Evolutionary conservation across 1,284 basidiomycete genomes (phyloP).

Genomic region (Ustilago crameri): DNA sequence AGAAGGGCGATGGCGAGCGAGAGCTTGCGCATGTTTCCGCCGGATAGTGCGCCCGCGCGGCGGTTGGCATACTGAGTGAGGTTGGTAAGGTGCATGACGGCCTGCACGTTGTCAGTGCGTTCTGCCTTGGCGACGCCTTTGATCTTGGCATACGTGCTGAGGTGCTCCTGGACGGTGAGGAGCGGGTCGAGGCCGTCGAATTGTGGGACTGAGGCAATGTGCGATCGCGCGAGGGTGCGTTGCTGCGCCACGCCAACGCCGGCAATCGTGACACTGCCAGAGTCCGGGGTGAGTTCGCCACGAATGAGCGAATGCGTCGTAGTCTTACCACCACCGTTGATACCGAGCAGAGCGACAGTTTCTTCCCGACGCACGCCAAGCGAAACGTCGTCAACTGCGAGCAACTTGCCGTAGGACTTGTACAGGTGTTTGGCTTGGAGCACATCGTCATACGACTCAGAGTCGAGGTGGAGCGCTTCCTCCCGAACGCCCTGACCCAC

Average conservation of each 20-base stretch:
- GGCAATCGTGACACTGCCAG: slow-evolving; percentile 33
- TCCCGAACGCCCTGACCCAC: slow-evolving; percentile 72
- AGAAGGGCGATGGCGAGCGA: slow-evolving; percentile 81
- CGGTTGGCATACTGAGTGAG: slow-evolving; percentile 76
- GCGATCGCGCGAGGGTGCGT: slow-evolving; percentile 30
- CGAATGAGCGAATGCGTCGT: slow-evolving; percentile 69
- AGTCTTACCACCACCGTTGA: slow-evolving; percentile 82
- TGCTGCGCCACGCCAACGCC: slow-evolving; percentile 28
- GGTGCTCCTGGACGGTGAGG: slow-evolving; percentile 80
- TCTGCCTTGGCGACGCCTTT: slow-evolving; percentile 75
- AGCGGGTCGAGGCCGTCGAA: slow-evolving; percentile 83
- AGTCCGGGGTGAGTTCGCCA: slow-evolving; percentile 32
- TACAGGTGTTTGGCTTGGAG: slow-evolving; percentile 77
- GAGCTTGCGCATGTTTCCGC: slow-evolving; percentile 78
- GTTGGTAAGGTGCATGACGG: slow-evolving; percentile 75
- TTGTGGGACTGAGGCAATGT: slow-evolving; percentile 72
- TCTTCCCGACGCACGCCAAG: slow-evolving; percentile 76
- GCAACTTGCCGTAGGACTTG: slow-evolving; percentile 74
- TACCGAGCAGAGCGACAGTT: slow-evolving; percentile 79
- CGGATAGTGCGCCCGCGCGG: slow-evolving; percentile 78
- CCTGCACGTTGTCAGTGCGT: slow-evolving; percentile 73
- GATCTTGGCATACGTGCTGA: slow-evolving; percentile 70
- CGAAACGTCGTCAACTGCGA: slow-evolving; percentile 79
- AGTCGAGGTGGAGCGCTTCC: slow-evolving; percentile 73
- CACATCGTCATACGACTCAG: slow-evolving; percentile 71